Evolutionary conservation across 768 basidiomycete genomes (phyloP).

Genomic region (Pleurotus salmoneostramineus): DNA sequence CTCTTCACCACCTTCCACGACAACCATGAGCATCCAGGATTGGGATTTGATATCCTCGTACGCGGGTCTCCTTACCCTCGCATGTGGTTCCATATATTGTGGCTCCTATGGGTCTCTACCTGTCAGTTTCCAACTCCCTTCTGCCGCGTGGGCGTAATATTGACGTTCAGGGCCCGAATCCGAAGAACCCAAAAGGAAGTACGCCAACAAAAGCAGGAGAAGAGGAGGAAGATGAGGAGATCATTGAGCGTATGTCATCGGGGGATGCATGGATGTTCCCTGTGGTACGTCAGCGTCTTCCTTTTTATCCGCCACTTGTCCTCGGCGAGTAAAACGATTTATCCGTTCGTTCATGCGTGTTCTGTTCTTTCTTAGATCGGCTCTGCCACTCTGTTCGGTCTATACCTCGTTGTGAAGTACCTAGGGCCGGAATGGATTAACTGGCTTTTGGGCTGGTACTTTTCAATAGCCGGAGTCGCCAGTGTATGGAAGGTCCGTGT

Average conservation of each 20-base stretch:
- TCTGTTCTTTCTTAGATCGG: slow-evolving; percentile 45
- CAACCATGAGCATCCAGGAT: slow-evolving; percentile 28
- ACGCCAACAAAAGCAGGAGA: slow-evolving; percentile 22
- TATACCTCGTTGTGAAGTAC: slow-evolving; percentile 72
- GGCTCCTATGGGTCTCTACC: slow-evolving; percentile 69
- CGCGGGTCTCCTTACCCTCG: slow-evolving; percentile 62
- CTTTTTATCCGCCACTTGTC: too few species aligned
- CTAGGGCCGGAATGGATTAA: slow-evolving; percentile 83
- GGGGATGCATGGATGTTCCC: slow-evolving; percentile 76
- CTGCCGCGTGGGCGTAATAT: slow-evolving; percentile 1
- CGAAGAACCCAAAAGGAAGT: slow-evolving; percentile 20
- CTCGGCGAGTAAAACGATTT: too few species aligned
- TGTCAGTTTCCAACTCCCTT: slow-evolving; percentile 34
- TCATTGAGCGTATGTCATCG: slow-evolving; percentile 57
- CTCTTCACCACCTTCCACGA: slow-evolving; percentile 10
- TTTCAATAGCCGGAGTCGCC: slow-evolving; percentile 58
- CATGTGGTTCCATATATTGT: slow-evolving; percentile 61
- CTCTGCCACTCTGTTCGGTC: slow-evolving; percentile 60
- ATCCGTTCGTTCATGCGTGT: too few species aligned
- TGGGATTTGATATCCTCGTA: slow-evolving; percentile 67
- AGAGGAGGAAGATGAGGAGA: slow-evolving; percentile 57
- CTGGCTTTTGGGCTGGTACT: slow-evolving; percentile 73
- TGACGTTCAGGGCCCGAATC: slow-evolving; percentile 1
- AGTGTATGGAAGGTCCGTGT: slow-evolving; percentile 65
- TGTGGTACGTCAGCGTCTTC: slow-evolving; percentile 42